A percentile compares a stretch with the other conserved stretches of the same genome.
phyloP scores from a whole-genome alignment of 305 asterid genomes.

The Plantago lanceolata region DNA sequence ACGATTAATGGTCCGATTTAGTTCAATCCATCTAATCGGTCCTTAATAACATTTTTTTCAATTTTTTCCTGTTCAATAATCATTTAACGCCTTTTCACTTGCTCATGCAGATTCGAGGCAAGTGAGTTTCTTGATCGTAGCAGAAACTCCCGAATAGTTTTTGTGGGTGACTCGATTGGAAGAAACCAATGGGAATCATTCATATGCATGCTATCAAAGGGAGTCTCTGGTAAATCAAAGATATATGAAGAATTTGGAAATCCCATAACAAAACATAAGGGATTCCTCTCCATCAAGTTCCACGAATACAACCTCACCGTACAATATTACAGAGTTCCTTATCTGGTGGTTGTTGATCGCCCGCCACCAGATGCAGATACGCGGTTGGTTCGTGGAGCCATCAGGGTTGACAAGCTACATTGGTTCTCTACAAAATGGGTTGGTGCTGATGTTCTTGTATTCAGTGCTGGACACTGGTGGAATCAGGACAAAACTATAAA shows the following conservation, averaged over 20 bases:
- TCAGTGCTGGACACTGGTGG: slow-evolving; percentile 97
- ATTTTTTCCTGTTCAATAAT: not conserved
- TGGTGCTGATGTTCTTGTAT: slow-evolving; percentile 58
- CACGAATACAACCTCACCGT: slow-evolving; percentile 67
- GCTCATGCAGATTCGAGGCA: slow-evolving; percentile 74
- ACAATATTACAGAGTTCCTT: slow-evolving; percentile 79
- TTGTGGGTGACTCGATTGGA: slow-evolving; percentile 88
- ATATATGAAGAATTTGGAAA: slow-evolving; percentile 63
- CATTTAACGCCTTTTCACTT: too few relatives aligned
- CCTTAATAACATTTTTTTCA: not conserved
- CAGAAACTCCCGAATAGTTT: slow-evolving; percentile 54
- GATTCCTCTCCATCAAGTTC: slow-evolving; percentile 67
- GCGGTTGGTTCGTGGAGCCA: slow-evolving; percentile 42
- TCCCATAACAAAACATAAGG: slow-evolving; percentile 81
- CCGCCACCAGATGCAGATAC: slow-evolving; percentile 51
- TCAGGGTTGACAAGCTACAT: slow-evolving; percentile 63
- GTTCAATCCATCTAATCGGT: too few relatives aligned
- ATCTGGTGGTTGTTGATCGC: slow-evolving; percentile 48
- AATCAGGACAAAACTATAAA: slow-evolving; percentile 68
- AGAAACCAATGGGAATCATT: slow-evolving; percentile 97
- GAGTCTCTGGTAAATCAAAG: slow-evolving; percentile 48
- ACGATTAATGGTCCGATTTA: too few relatives aligned
- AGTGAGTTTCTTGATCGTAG: slow-evolving; percentile 47
- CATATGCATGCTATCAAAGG: slow-evolving; percentile 77
- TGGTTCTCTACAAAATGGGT: slow-evolving; percentile 66